Conservation (phyloP, 2,329 filamentous ascomycete species). For the Cercospora beticola region DNA sequence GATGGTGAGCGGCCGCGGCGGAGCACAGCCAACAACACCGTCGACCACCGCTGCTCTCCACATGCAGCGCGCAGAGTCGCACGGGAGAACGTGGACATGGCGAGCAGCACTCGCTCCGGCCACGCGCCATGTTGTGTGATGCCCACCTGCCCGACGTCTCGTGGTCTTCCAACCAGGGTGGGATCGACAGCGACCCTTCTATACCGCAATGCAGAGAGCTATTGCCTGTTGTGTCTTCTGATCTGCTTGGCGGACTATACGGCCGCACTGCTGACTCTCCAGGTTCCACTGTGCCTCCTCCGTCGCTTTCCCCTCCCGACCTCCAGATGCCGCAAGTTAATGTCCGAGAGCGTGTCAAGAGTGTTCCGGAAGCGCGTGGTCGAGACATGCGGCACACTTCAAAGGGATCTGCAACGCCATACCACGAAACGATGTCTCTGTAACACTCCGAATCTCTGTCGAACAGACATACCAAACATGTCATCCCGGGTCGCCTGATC, state of each 20-base stretch:
- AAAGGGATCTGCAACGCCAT: constrained; percentile 8
- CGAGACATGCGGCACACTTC: constrained; percentile 1
- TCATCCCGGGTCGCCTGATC: not conserved
- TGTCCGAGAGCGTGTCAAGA: not conserved
- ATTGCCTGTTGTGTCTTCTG: constrained; percentile 1
- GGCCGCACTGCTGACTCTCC: constrained; percentile 5
- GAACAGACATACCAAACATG: not conserved
- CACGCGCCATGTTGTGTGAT: constrained; percentile 7
- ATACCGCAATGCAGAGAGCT: not conserved
- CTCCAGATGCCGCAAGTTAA: not conserved
- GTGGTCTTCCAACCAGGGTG: not conserved
- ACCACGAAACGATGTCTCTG: not conserved
- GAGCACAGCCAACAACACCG: not conserved
- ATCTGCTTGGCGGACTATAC: not conserved
- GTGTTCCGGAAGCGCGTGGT: not conserved
- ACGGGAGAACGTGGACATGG: not conserved
- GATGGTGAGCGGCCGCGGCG: not conserved
- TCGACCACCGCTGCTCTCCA: not conserved
- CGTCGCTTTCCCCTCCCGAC: not conserved
- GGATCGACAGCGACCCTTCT: not conserved
- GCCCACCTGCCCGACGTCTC: not conserved
- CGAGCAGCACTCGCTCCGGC: not conserved
- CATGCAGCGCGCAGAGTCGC: not conserved
- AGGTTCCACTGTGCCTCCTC: not conserved
- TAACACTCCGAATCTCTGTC: not conserved